These are phyloP conservation scores for Acorus calamus DNA, from an alignment of 106 monocot species.

Conservation along the genomic window DNA sequence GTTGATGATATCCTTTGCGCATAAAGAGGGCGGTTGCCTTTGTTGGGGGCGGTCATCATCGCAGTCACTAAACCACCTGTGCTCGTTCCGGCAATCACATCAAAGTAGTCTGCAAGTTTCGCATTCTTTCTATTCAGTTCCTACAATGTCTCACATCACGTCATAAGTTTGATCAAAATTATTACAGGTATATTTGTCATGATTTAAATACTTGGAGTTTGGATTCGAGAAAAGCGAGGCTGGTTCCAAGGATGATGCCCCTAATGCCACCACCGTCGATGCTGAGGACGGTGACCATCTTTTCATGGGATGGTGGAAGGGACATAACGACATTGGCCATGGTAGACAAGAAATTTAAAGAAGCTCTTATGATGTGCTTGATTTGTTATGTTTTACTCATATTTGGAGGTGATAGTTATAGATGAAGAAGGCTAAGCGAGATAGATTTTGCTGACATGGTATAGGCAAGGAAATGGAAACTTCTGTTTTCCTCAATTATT, in stretches of 20 bases:
- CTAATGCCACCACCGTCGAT: slow-evolving; percentile 31
- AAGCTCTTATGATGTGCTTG: no score
- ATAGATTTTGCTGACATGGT: no score
- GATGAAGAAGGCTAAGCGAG: no score
- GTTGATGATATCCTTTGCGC: not conserved
- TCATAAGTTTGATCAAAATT: no score
- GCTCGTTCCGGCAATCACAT: slow-evolving; percentile 5
- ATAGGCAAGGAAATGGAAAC: no score
- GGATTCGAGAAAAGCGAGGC: slow-evolving; percentile 20
- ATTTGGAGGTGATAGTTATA: no score
- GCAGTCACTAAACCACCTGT: not conserved
- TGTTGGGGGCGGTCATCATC: slow-evolving; percentile 1
- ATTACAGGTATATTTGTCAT: no score
- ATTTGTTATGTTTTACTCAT: no score
- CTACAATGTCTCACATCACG: no score
- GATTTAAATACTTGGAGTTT: slow-evolving; percentile 30
- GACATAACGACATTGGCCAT: no score
- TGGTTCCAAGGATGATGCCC: slow-evolving; percentile 18
- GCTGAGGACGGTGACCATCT: slow-evolving; percentile 20
- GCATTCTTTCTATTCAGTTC: slow-evolving; percentile 2
- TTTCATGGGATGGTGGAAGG: slow-evolving; percentile 9
- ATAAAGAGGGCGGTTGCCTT: not conserved
- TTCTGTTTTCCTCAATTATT: no score
- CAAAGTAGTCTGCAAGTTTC: slow-evolving; percentile 4
- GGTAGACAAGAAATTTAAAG: no score